Conservation (phyloP, 2,329 filamentous ascomycete genomes). For the Diaporthe ampelina region DNA sequence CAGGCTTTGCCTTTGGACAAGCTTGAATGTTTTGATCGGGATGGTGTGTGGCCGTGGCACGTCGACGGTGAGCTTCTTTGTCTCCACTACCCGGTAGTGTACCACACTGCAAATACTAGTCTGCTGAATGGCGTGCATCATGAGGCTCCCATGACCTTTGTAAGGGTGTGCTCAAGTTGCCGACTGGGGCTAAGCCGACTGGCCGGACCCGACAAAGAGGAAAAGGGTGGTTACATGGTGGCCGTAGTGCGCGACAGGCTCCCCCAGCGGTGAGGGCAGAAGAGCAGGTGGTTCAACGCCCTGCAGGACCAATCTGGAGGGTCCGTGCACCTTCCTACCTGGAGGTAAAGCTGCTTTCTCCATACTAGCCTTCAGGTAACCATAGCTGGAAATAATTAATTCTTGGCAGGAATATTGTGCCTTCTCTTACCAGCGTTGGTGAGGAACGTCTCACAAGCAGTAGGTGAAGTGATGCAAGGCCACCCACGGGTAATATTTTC, state of each 20-base stretch:
- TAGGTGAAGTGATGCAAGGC: too few relatives aligned
- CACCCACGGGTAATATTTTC: too few relatives aligned
- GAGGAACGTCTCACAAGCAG: too few relatives aligned
- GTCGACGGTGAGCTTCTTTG: neutral
- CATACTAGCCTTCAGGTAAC: too few relatives aligned
- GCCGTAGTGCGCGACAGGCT: neutral
- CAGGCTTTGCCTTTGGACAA: neutral
- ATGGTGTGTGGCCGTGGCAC: neutral
- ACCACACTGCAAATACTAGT: conserved; percentile 15
- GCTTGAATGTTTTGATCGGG: neutral
- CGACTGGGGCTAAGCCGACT: neutral
- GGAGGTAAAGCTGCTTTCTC: too few relatives aligned
- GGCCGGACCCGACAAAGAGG: neutral
- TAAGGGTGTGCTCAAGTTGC: conserved; percentile 3
- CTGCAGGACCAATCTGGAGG: too few relatives aligned
- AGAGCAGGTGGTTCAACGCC: too few relatives aligned
- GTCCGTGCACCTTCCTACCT: too few relatives aligned
- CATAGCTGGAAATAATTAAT: too few relatives aligned
- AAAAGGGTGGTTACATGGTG: conserved; percentile 20
- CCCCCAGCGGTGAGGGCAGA: neutral
- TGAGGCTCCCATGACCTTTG: conserved; percentile 31
- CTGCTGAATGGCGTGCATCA: conserved; percentile 1
- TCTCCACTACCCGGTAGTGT: conserved; percentile 18
- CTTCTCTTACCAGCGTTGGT: too few relatives aligned
- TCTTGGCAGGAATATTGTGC: too few relatives aligned